Conservation (phyloP, 208 protist species). For the Leishmania lainsoni region DNA sequence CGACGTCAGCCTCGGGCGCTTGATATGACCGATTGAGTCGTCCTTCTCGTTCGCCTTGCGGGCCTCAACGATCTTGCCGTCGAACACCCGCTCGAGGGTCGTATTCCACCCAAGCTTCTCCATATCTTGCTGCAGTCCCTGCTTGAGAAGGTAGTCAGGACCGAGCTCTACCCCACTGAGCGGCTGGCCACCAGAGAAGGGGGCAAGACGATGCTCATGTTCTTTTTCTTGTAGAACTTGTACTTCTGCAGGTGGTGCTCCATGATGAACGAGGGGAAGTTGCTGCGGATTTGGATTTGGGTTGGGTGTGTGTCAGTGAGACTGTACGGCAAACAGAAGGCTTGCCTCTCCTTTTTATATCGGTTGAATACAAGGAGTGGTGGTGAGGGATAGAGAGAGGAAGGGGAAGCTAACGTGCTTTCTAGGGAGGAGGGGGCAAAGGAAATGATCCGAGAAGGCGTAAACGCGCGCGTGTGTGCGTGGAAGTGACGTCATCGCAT, state of each 20-base stretch:
- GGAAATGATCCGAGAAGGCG: neutral
- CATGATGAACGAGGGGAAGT: slow-evolving; percentile 5
- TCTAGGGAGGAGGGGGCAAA: neutral
- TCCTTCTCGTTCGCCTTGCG: slow-evolving; percentile 28
- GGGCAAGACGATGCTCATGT: slow-evolving; percentile 49
- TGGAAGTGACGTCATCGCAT: neutral
- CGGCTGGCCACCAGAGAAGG: slow-evolving; percentile 51
- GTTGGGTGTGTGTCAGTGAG: neutral
- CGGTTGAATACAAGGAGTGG: neutral
- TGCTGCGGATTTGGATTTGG: neutral
- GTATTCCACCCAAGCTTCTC: slow-evolving; percentile 45
- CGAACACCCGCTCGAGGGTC: slow-evolving; percentile 33
- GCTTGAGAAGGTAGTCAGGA: slow-evolving; percentile 44
- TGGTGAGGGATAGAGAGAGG: neutral
- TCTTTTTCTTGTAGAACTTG: slow-evolving; percentile 52
- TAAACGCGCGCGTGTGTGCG: neutral
- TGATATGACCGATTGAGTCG: slow-evolving; percentile 38
- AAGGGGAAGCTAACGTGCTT: neutral
- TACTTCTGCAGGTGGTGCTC: slow-evolving; percentile 34
- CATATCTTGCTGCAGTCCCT: slow-evolving; percentile 44
- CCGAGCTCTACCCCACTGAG: slow-evolving; percentile 51
- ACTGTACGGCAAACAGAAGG: neutral
- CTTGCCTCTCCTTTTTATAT: neutral
- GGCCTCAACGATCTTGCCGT: slow-evolving; percentile 36
- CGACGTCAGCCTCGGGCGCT: slow-evolving; percentile 36